phyloP scores from a whole-genome alignment of 176 grass and related monocot genomes.

The Bothriochloa decipiens region DNA sequence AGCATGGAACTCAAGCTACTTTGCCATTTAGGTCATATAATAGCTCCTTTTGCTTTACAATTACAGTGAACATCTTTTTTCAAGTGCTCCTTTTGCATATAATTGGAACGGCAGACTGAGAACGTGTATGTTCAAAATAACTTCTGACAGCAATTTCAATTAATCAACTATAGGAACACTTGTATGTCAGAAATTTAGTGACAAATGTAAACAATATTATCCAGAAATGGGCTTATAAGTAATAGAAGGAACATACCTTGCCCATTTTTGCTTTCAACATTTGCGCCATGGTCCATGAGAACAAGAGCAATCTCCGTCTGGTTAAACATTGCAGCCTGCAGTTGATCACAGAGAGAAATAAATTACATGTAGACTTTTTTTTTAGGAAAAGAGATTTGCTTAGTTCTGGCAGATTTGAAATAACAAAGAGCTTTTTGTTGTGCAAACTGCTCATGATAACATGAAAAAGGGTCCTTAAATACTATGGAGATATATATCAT shows the following conservation, averaged over 20 bases:
- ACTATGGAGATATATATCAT: neutral
- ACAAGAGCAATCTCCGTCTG: slow-evolving; percentile 95
- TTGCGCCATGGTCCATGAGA: slow-evolving; percentile 92
- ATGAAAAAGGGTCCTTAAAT: slow-evolving; percentile 27
- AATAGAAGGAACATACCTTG: slow-evolving; percentile 57
- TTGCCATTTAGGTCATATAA: neutral
- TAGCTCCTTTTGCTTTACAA: neutral
- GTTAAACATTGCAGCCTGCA: slow-evolving; percentile 98
- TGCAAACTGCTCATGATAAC: slow-evolving; percentile 14
- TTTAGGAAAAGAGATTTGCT: too few species aligned
- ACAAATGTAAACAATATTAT: neutral
- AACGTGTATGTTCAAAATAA: neutral
- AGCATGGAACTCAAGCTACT: slow-evolving; percentile 10
- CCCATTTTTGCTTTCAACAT: slow-evolving; percentile 81
- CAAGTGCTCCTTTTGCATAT: too few species aligned
- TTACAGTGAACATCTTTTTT: neutral
- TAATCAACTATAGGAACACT: neutral
- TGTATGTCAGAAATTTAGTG: neutral
- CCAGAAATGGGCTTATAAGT: neutral
- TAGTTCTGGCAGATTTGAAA: neutral
- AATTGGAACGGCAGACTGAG: neutral
- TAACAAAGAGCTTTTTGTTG: neutral
- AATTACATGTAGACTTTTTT: slow-evolving; percentile 10
- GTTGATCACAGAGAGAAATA: slow-evolving; percentile 25
- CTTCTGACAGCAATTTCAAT: neutral